Conservation (phyloP, 2,329 filamentous ascomycete species). For the Fusarium ramigenum region DNA sequence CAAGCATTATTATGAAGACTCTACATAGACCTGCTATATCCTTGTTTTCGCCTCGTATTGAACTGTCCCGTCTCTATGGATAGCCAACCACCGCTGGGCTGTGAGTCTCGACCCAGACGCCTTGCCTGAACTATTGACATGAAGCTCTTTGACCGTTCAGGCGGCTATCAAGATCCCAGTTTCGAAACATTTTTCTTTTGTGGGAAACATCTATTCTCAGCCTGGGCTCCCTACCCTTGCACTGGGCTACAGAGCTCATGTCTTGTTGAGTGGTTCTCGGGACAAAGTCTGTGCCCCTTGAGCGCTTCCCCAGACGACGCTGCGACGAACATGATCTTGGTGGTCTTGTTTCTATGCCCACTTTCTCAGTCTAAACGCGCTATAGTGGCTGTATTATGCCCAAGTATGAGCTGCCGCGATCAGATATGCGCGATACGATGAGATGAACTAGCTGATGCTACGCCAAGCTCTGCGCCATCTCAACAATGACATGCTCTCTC, state of each 20-base stretch:
- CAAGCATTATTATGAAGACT: constrained; percentile 7
- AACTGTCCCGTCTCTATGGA: constrained; percentile 8
- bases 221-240: constrained; percentile 7
- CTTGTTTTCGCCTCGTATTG: not conserved
- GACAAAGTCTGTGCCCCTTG: constrained; percentile 10
- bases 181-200: constrained; percentile 29
- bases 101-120: constrained; percentile 16
- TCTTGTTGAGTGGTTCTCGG: constrained; percentile 4
- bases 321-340: constrained; percentile 5
- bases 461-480: constrained; percentile 10
- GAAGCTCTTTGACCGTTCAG: constrained; percentile 24
- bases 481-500: constrained; percentile 8
- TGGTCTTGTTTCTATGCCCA: constrained; percentile 5
- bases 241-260: not conserved
- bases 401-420: constrained; percentile 20
- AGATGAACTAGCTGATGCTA: constrained; percentile 24
- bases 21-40: constrained; percentile 1
- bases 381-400: constrained; percentile 6
- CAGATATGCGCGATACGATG: constrained; percentile 31
- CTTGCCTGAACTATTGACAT: not conserved
- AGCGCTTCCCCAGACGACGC: constrained; percentile 33
- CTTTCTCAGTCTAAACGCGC: constrained; percentile 6
- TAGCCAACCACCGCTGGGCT: constrained; percentile 16
- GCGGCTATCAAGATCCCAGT: constrained; percentile 34
- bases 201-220: constrained; percentile 1